A percentile compares a stretch with the other conserved stretches of the same genome.
Conservation (phyloP, 805 yeast species). For the Pichia exigua region DNA sequence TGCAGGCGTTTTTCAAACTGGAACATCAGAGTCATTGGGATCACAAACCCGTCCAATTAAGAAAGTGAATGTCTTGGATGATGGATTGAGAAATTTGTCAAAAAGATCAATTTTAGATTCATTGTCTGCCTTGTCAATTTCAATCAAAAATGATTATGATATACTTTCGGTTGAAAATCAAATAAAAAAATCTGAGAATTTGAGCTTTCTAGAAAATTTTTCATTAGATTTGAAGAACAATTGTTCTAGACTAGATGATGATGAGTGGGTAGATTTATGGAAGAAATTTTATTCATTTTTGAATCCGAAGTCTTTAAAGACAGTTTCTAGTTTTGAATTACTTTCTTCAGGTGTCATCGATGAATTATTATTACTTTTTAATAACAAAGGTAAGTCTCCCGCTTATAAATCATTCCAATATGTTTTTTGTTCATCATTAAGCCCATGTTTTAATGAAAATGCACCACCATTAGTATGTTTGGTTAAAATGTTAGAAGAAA, state of each 20-base stretch:
- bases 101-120: slow-evolving; percentile 2
- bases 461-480: slow-evolving; percentile 35
- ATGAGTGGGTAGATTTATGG: slow-evolving; percentile 33
- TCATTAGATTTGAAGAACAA: slow-evolving; percentile 19
- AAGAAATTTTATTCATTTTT: slow-evolving; percentile 23
- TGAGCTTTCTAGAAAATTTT: slow-evolving; percentile 25
- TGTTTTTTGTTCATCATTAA: slow-evolving; percentile 30
- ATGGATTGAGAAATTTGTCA: slow-evolving; percentile 13
- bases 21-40: background rate
- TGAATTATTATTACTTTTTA: slow-evolving; percentile 32
- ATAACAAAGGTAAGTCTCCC: slow-evolving; percentile 22
- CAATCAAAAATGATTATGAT: slow-evolving; percentile 16
- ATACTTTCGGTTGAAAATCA: slow-evolving; percentile 16
- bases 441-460: slow-evolving; percentile 26
- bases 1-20: background rate
- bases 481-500: slow-evolving; percentile 59
- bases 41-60: background rate
- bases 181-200: slow-evolving; percentile 22
- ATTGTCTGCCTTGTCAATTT: background rate
- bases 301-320: background rate
- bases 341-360: slow-evolving; percentile 58
- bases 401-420: slow-evolving; percentile 37
- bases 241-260: slow-evolving; percentile 16
- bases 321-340: slow-evolving; percentile 67
- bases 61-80: background rate